phyloP scores from a whole-genome alignment of 2,329 filamentous ascomycete genomes.

The Cercospora beticola region DNA sequence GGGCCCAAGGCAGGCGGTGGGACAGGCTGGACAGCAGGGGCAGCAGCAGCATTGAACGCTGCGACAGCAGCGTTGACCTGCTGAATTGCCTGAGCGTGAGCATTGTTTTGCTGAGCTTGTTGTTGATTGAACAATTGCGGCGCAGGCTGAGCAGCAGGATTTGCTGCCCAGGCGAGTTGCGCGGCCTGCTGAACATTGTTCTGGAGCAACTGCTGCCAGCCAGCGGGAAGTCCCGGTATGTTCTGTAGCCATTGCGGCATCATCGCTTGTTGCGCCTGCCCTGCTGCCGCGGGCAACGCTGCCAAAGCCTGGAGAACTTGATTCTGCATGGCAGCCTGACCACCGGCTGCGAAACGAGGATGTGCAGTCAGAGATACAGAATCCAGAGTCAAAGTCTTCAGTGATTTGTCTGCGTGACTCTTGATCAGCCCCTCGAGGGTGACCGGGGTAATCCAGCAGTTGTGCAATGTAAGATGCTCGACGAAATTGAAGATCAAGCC shows the following conservation, averaged over 20 bases:
- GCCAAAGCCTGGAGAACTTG: constrained; percentile 19
- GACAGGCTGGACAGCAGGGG: neutral
- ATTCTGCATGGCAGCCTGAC: constrained; percentile 19
- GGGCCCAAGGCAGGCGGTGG: neutral
- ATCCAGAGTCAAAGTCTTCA: constrained; percentile 59
- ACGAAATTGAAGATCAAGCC: constrained; percentile 54
- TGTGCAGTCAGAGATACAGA: constrained; percentile 64
- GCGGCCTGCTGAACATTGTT: constrained; percentile 13
- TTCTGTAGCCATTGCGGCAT: constrained; percentile 15
- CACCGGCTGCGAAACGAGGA: constrained; percentile 25
- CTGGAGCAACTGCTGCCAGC: constrained; percentile 14
- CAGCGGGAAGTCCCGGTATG: neutral
- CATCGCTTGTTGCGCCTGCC: constrained; percentile 6
- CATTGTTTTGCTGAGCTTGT: neutral
- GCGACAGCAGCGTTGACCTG: neutral
- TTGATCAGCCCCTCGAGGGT: constrained; percentile 55
- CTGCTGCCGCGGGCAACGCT: constrained; percentile 2
- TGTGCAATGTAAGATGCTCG: constrained; percentile 61
- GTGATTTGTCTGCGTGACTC: constrained; percentile 47
- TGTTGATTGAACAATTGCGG: neutral
- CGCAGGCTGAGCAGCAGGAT: neutral
- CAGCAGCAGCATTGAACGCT: neutral
- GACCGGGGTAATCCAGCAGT: constrained; percentile 66
- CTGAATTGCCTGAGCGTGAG: neutral
- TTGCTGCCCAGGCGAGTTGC: neutral